Base-by-base conservation (phyloP, 2,329 filamentous ascomycete genomes). In the Parasarocladium wereldwijsianum region DNA sequence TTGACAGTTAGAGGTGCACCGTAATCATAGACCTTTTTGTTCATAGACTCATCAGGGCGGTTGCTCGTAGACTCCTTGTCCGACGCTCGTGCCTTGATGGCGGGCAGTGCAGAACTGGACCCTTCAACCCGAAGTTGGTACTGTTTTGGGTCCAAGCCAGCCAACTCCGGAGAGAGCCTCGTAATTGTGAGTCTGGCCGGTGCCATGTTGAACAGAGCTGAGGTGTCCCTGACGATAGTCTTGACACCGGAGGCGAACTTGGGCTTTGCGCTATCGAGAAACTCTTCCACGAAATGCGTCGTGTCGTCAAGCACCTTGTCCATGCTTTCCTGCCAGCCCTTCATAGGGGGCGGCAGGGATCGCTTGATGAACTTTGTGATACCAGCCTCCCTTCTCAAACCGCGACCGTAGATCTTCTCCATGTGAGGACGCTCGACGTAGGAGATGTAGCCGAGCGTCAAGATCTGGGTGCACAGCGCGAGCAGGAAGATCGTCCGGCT, bases 401-500 rank as follows among this genome's bases (percentile, higher is more conserved):
- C 77, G 42, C 76, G 67, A 24, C 90, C 87, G 46, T 98, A 98
- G 12, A 96, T 70, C 63, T 93, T 96, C 51, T 93, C 82, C 86
- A 98, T 96, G 52, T 98, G 90, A 10, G 87, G 90, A 36, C 86
- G 77, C 55, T 98, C 90, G 8, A 98, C 81, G 40, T 87, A 81
- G 35, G 93, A 82, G 32, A 98, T 82, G 58, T 94, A 94, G 17
- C 65, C 74, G 18, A 96, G 62, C 2, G 81, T 90, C 29, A 94
- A 62, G 18, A 87, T 70, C 47, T 98, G 90, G 39, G 83, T 85
- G 20, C 86, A 54, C 14, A 94, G 60, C 2, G 90, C 87, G 40
- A 96, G 67, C 47, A 85, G 71, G 49, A 93, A 92, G 39, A 98
- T 78, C 4, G 81, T 65, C 31, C 75, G 71, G 51, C 82, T 94